A percentile compares a stretch with the other conserved stretches of the same genome.
These are phyloP conservation scores for Globisporangium acanthophoron DNA, from an alignment of 352 stramenopile species.

Conservation along the genomic window DNA sequence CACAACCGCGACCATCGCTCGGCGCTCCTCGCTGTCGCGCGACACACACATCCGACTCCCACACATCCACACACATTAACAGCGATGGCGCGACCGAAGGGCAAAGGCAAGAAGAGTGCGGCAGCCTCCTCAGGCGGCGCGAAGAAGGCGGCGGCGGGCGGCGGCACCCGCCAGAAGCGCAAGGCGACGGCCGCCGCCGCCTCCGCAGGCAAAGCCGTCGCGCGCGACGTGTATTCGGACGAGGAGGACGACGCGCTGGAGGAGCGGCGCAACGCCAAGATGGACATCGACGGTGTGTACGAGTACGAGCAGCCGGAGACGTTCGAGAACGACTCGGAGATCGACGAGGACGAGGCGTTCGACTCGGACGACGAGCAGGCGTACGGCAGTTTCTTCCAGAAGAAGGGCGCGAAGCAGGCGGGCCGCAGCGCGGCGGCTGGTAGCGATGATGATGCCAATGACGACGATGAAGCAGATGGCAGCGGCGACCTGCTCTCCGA, in stretches of 20 bases:
- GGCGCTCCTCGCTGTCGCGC: no score
- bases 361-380: slow-evolving; percentile 91
- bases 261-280: slow-evolving; percentile 48
- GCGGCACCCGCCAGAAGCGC: slow-evolving; percentile 8
- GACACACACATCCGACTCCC: neutral
- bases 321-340: slow-evolving; percentile 89
- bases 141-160: slow-evolving; percentile 18
- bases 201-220: slow-evolving; percentile 18
- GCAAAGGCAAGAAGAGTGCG: slow-evolving; percentile 15
- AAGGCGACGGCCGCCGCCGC: slow-evolving; percentile 15
- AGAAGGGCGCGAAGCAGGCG: slow-evolving; percentile 16
- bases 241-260: slow-evolving; percentile 72
- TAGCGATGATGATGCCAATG: slow-evolving; percentile 22
- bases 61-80: neutral
- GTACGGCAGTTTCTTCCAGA: slow-evolving; percentile 84
- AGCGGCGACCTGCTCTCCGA: slow-evolving; percentile 72
- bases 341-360: slow-evolving; percentile 93
- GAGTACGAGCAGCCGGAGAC: slow-evolving; percentile 75
- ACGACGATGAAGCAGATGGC: slow-evolving; percentile 22
- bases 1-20: neutral
- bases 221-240: slow-evolving; percentile 74
- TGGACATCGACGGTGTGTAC: slow-evolving; percentile 79
- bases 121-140: neutral
- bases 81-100: slow-evolving; percentile 19
- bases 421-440: slow-evolving; percentile 7